These are phyloP conservation scores for Liriodendron chinense DNA, from an alignment of 164 flowering plant species.

Conservation along the genomic window DNA sequence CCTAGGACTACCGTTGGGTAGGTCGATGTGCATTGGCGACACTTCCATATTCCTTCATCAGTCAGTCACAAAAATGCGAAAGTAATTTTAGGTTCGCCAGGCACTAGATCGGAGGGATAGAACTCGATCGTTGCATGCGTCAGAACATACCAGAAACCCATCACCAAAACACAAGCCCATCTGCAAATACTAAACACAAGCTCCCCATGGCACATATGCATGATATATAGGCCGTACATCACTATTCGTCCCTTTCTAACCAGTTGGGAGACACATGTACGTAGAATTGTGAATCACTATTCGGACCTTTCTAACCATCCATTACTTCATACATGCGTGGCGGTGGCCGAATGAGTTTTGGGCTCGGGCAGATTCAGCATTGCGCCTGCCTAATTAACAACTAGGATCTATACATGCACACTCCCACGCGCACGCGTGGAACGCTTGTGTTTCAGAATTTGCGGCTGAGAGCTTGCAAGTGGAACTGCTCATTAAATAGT, in stretches of 20 bases:
- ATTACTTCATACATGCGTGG: too few relatives aligned
- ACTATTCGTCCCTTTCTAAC: not conserved
- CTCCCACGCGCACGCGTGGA: too few relatives aligned
- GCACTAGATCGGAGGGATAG: constrained; percentile 11
- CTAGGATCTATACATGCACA: too few relatives aligned
- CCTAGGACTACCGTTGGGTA: constrained; percentile 22
- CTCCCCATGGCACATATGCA: not conserved
- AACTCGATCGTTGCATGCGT: not conserved
- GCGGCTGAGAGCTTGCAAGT: too few relatives aligned
- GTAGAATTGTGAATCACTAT: too few relatives aligned
- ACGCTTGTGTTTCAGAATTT: too few relatives aligned
- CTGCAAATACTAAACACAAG: not conserved
- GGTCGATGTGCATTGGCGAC: constrained; percentile 43
- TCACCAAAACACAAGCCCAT: not conserved
- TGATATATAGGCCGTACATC: not conserved
- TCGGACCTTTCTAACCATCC: too few relatives aligned
- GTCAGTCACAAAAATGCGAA: constrained; percentile 16
- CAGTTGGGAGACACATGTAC: not conserved
- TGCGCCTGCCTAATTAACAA: too few relatives aligned
- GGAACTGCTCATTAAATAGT: too few relatives aligned
- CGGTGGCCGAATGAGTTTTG: too few relatives aligned
- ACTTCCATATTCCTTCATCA: constrained; percentile 49
- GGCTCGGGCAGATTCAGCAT: too few relatives aligned
- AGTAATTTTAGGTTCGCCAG: constrained; percentile 11
- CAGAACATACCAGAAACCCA: not conserved